Percentiles rank a stretch among this genome's conserved stretches.
phyloP scores from a whole-genome alignment of 2,329 filamentous ascomycete genomes.

The Septoria petroselini region DNA sequence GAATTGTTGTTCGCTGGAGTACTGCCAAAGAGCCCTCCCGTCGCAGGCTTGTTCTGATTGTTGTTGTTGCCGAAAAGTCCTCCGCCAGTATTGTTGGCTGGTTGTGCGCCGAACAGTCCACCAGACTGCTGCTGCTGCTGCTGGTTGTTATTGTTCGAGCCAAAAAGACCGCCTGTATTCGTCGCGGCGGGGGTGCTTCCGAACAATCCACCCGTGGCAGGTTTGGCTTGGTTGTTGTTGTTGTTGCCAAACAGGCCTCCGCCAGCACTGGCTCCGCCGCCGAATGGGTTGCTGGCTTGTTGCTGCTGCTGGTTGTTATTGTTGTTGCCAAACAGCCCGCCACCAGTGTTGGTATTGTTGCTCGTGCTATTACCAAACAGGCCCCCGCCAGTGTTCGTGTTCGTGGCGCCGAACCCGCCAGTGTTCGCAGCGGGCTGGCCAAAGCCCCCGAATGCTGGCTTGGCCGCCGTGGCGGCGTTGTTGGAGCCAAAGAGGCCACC shows the following conservation, averaged over 20 bases:
- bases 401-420: constrained; percentile 21
- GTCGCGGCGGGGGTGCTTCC: constrained; percentile 35
- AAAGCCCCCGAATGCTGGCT: constrained; percentile 25
- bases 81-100: constrained; percentile 33
- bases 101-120: constrained; percentile 28
- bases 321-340: constrained; percentile 31
- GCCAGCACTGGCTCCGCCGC: constrained; percentile 40
- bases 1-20: constrained; percentile 30
- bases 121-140: constrained; percentile 20
- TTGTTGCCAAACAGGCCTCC: constrained; percentile 35
- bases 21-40: constrained; percentile 42
- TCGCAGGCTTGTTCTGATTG: constrained; percentile 37
- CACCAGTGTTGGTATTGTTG: constrained; percentile 25
- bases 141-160: constrained; percentile 21
- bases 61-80: constrained; percentile 43
- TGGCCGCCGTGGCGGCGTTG: constrained; percentile 9
- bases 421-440: constrained; percentile 18
- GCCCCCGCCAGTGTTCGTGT: constrained; percentile 28
- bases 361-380: constrained; percentile 23
- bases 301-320: constrained; percentile 25
- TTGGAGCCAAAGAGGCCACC: constrained; percentile 18
- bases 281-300: constrained; percentile 36
- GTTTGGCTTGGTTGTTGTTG: constrained; percentile 16
- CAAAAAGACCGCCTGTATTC: constrained; percentile 35
- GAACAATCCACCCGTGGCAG: constrained; percentile 38